Base-by-base conservation (phyloP, 2,329 filamentous ascomycete genomes). In the Neurospora crassa region DNA sequence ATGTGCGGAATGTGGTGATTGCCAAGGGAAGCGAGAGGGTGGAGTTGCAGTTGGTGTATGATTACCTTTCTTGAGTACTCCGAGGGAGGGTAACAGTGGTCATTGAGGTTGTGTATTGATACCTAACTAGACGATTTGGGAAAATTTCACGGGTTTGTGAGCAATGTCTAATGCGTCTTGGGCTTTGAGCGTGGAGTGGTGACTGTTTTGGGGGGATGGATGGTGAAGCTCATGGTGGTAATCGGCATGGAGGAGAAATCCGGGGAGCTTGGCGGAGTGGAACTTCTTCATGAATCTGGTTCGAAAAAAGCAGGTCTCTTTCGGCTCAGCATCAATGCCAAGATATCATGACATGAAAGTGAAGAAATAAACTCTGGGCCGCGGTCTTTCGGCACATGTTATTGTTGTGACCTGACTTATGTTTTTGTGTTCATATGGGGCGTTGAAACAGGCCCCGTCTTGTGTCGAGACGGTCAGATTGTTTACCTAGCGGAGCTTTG, bases 41-140 rank as follows among this genome's bases (percentile, higher is more conserved):
- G 42, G 81, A 82, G 75, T 80, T 88, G 71, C 82, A 83, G 76
- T 81, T 90, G 75, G 82, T 89, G 45, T 90, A 89, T 76, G 87
- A 90, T 77, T 89, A 74, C 70, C 47, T 71, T 40, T 72, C 68
- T 69, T 73, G 72, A 68, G 1, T 29, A 1, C 4, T 1, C 29
- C 29, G 3, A 5, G 3, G 29, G 29, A 5, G 29, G 29, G 4
- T 29, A 29, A 29, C 24, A 29, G 24, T 37, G 37, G 29, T 18
- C 47, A 29, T 10, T 29, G 47, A 40, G 24, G 42, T 68, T 68
- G 42, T 68, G 29, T 68, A 59, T 69, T 69, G 69, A 42, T 42
- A 40, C 37, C 67, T 40, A 68, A 41, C 68, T 67, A 53, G 24
- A 24, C 24, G 47, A 29, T 53, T 29, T 53, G 10, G 10, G 16